A percentile compares a stretch with the other conserved stretches of the same genome.
These are phyloP conservation scores for Tylopilus plumbeoviolaceoides DNA, from an alignment of 768 basidiomycete genomes.

Conservation along the genomic window DNA sequence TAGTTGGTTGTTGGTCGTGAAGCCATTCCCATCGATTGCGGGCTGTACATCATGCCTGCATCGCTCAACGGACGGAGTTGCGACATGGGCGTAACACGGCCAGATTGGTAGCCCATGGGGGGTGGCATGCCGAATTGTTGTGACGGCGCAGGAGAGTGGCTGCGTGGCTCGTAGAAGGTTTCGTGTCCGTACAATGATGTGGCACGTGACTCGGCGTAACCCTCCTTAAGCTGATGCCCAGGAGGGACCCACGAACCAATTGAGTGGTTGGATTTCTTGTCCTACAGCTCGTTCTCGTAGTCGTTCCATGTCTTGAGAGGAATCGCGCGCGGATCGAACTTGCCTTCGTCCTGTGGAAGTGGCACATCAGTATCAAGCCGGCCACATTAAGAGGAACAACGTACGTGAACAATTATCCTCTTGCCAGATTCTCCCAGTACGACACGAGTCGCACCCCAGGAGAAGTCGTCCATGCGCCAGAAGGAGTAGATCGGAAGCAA, in stretches of 20 bases:
- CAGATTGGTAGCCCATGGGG: conserved; percentile 72
- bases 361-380: conserved; percentile 3
- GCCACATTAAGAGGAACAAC: not conserved
- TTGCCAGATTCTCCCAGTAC: too few relatives aligned
- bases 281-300: conserved; percentile 96
- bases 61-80: conserved; percentile 33
- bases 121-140: conserved; percentile 49
- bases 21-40: conserved; percentile 58
- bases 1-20: conserved; percentile 76
- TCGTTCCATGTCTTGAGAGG: conserved; percentile 97
- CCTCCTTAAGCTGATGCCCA: conserved; percentile 62
- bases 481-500: too few relatives aligned
- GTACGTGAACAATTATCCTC: too few relatives aligned
- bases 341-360: conserved; percentile 80
- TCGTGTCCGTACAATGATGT: conserved; percentile 85
- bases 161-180: conserved; percentile 76
- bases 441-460: too few relatives aligned
- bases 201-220: conserved; percentile 72
- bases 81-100: conserved; percentile 68
- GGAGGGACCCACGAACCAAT: conserved; percentile 92
- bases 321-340: conserved; percentile 90
- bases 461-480: too few relatives aligned
- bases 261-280: conserved; percentile 94
- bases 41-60: conserved; percentile 45
- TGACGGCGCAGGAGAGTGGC: conserved; percentile 72